A percentile compares a stretch with the other conserved stretches of the same genome.
phyloP scores from a whole-genome alignment of 1,284 basidiomycete species.

The Austroboletus niveus region DNA sequence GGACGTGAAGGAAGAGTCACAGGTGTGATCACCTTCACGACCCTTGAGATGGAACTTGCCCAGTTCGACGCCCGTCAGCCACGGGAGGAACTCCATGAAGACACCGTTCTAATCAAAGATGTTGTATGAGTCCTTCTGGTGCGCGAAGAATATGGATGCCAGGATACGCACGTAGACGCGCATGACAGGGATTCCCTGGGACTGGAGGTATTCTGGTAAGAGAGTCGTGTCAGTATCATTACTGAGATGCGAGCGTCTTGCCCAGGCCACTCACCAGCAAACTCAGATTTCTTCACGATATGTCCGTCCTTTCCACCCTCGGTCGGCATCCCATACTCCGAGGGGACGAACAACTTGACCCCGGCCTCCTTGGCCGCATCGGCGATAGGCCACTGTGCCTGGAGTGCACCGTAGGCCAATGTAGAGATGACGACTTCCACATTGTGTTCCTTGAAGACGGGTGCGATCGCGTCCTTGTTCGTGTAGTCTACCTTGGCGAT shows the following conservation, averaged over 20 bases:
- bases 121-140: neutral
- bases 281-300: slow-evolving; percentile 21
- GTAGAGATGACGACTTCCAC: slow-evolving; percentile 38
- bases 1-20: slow-evolving; percentile 31
- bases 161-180: slow-evolving; percentile 33
- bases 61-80: slow-evolving; percentile 18
- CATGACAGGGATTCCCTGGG: slow-evolving; percentile 33
- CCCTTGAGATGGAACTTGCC: slow-evolving; percentile 36
- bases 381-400: slow-evolving; percentile 32
- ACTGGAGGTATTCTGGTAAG: slow-evolving; percentile 27
- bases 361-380: slow-evolving; percentile 38
- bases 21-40: slow-evolving; percentile 25
- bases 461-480: slow-evolving; percentile 26
- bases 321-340: slow-evolving; percentile 36
- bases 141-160: neutral
- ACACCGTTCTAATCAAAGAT: slow-evolving; percentile 23
- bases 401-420: slow-evolving; percentile 26
- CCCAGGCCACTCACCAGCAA: slow-evolving; percentile 21
- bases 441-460: slow-evolving; percentile 32
- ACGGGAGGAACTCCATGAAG: slow-evolving; percentile 27
- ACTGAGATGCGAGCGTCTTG: neutral
- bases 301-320: slow-evolving; percentile 27
- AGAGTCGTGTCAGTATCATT: neutral
- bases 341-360: slow-evolving; percentile 40
- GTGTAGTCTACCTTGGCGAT: slow-evolving; percentile 33